These are phyloP conservation scores for Aspergillus candidus DNA, from an alignment of 2,329 filamentous ascomycete species.

Conservation along the genomic window DNA sequence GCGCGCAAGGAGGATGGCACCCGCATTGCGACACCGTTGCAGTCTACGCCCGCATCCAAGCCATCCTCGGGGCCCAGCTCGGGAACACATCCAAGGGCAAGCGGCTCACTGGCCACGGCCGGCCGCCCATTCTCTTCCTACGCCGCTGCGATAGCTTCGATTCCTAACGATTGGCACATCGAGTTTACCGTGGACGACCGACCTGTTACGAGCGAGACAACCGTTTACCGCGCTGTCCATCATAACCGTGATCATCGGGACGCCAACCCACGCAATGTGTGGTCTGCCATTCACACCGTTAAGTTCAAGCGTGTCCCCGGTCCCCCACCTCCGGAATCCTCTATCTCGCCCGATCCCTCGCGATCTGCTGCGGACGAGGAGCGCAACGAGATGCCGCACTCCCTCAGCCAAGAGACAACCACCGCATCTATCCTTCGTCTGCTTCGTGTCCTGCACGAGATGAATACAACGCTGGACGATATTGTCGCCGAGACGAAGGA, in stretches of 20 bases:
- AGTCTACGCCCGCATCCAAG: conserved; percentile 45
- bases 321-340: conserved; percentile 68
- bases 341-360: conserved; percentile 51
- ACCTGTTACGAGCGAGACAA: conserved; percentile 82
- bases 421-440: conserved; percentile 83
- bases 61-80: conserved; percentile 30
- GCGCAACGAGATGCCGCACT: conserved; percentile 63
- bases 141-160: conserved; percentile 71
- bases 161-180: conserved; percentile 93
- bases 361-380: conserved; percentile 46
- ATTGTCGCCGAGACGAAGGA: conserved; percentile 74
- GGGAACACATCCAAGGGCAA: conserved; percentile 15
- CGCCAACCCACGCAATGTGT: conserved; percentile 67
- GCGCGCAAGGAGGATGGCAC: conserved; percentile 90
- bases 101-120: conserved; percentile 47
- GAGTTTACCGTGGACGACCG: conserved; percentile 86
- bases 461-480: conserved; percentile 91
- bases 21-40: conserved; percentile 72
- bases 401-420: conserved; percentile 73
- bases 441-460: conserved; percentile 81
- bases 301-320: conserved; percentile 84
- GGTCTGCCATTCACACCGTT: conserved; percentile 84
- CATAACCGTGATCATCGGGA: conserved; percentile 56
- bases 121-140: conserved; percentile 66
- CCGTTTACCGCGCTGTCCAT: conserved; percentile 91